phyloP scores from a whole-genome alignment of 139 green algal species.

The Chlamydomonas sp. region DNA sequence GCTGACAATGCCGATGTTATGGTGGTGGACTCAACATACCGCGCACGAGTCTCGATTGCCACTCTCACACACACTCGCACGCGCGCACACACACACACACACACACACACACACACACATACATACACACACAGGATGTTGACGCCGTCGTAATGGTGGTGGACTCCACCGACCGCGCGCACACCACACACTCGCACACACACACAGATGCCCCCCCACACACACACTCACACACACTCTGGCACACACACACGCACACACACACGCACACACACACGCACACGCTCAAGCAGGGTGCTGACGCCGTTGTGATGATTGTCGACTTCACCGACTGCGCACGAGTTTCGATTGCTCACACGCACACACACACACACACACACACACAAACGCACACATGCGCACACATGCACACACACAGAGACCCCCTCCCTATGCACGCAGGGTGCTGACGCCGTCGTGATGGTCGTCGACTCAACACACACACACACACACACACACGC shows the following conservation, averaged over 20 bases:
- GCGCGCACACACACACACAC: background rate
- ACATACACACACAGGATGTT: slow-evolving; percentile 34
- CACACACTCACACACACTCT: background rate
- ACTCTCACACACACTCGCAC: background rate
- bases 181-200: too few relatives aligned
- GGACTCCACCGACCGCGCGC: too few relatives aligned
- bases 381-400: too few relatives aligned
- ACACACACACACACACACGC: too few relatives aligned
- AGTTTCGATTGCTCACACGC: slow-evolving; percentile 64
- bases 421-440: too few relatives aligned
- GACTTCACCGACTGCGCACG: slow-evolving; percentile 82
- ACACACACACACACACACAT: slow-evolving; percentile 2
- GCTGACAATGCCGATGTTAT: slow-evolving; percentile 73
- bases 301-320: slow-evolving; percentile 49
- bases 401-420: too few relatives aligned
- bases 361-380: slow-evolving; percentile 70
- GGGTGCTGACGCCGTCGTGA: too few relatives aligned
- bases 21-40: too few relatives aligned
- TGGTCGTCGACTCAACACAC: too few relatives aligned
- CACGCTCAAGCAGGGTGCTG: slow-evolving; percentile 75
- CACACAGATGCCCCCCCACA: background rate
- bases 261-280: background rate
- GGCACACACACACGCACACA: background rate
- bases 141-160: slow-evolving; percentile 71
- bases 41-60: too few relatives aligned